Percentiles rank a stretch among this genome's conserved stretches.
Conservation (phyloP, 192 early-diverging fungal species). For the Spinellus fusiger region DNA sequence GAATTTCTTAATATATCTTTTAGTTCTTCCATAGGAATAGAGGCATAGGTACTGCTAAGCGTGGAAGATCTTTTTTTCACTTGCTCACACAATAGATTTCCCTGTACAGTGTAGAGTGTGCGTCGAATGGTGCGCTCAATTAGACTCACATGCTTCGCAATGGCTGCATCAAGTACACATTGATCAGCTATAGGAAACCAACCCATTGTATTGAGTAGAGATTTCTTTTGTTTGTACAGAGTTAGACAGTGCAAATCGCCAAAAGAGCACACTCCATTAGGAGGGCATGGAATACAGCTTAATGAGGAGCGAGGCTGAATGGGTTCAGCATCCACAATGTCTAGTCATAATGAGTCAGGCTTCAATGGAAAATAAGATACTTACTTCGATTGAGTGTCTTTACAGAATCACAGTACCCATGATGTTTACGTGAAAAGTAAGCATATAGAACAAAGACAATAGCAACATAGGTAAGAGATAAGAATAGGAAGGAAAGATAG, state of each 20-base stretch:
- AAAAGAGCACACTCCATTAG: conserved; percentile 1
- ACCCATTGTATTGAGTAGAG: not conserved
- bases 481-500: too few relatives aligned
- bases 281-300: conserved; percentile 10
- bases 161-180: conserved; percentile 6
- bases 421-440: not conserved
- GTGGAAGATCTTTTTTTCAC: not conserved
- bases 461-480: not conserved
- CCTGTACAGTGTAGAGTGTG: not conserved
- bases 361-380: not conserved
- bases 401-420: conserved; percentile 6
- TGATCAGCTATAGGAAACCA: conserved; percentile 8
- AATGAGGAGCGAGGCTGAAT: not conserved
- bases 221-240: not conserved
- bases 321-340: not conserved
- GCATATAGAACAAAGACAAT: not conserved
- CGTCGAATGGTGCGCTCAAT: conserved; percentile 3
- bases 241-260: conserved; percentile 6
- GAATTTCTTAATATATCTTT: not conserved
- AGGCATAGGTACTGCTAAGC: not conserved
- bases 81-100: not conserved
- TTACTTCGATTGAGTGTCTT: not conserved
- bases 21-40: not conserved
- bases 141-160: not conserved
- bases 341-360: not conserved